These are phyloP conservation scores for Bruguiera hainesii DNA, from an alignment of 441 rosid species.

Conservation along the genomic window DNA sequence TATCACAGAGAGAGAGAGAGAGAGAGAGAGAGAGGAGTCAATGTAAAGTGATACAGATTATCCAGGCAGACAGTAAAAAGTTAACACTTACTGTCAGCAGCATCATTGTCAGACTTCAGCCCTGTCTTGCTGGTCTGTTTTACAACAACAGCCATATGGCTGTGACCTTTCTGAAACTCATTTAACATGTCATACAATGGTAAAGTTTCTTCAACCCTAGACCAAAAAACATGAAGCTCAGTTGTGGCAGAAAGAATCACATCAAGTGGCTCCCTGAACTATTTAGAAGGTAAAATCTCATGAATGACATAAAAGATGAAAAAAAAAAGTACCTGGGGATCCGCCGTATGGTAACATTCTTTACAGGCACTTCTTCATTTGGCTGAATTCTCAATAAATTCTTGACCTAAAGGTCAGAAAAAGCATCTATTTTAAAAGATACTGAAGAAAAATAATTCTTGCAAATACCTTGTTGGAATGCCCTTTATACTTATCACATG, in stretches of 20 bases:
- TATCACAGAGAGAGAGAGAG: conserved; percentile 13
- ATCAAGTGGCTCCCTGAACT: conserved; percentile 11
- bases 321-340: conserved; percentile 64
- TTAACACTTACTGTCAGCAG: conserved; percentile 37
- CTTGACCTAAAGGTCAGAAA: conserved; percentile 48
- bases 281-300: not conserved
- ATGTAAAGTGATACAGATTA: not conserved
- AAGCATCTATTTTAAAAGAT: conserved; percentile 6
- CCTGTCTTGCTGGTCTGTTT: conserved; percentile 35
- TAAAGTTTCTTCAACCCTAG: conserved; percentile 48
- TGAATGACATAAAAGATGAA: not conserved
- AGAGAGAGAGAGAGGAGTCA: not conserved
- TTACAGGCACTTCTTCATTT: conserved; percentile 78
- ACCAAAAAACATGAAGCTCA: conserved; percentile 10
- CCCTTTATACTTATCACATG: not conserved
- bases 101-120: conserved; percentile 27
- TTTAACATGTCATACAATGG: conserved; percentile 59
- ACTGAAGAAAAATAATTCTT: not conserved
- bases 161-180: conserved; percentile 69
- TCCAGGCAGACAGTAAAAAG: not conserved
- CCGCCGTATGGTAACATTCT: conserved; percentile 75
- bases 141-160: conserved; percentile 64
- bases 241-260: conserved; percentile 15
- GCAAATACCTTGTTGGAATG: not conserved
- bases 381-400: conserved; percentile 83